These are phyloP conservation scores for Ettlia oleoabundans DNA, from an alignment of 139 green algal genomes.

Conservation along the genomic window DNA sequence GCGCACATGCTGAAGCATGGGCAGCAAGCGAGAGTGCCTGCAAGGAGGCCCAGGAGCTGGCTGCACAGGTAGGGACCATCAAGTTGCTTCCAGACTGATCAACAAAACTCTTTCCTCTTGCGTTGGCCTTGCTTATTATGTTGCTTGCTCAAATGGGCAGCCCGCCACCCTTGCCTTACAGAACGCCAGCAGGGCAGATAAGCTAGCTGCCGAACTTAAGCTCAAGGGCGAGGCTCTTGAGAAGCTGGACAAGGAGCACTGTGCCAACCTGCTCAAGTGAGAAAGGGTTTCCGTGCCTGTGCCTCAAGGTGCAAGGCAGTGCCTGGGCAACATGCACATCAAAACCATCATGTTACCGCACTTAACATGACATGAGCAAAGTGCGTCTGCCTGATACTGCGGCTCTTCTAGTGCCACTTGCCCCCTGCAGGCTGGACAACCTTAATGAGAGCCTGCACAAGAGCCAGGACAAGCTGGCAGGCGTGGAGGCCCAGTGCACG, in stretches of 20 bases:
- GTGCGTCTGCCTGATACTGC: not conserved
- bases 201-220: not conserved
- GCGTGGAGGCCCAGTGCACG: not conserved
- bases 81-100: not conserved
- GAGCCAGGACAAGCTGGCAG: not conserved
- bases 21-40: not conserved
- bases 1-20: no score
- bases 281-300: no score
- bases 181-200: not conserved
- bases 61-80: not conserved
- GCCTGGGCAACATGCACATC: no score
- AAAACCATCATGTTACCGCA: no score
- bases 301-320: no score
- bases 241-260: conserved; percentile 28
- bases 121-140: no score
- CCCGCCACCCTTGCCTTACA: not conserved
- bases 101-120: no score
- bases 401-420: not conserved
- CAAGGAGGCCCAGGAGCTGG: conserved; percentile 15
- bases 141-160: not conserved
- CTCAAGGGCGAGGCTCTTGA: not conserved
- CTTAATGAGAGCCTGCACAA: conserved; percentile 17
- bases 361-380: not conserved
- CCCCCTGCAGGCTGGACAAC: conserved; percentile 5
- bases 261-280: conserved; percentile 25